Conservation (phyloP, 1,139 yeast species). For the Yamadazyma epiphylla region DNA sequence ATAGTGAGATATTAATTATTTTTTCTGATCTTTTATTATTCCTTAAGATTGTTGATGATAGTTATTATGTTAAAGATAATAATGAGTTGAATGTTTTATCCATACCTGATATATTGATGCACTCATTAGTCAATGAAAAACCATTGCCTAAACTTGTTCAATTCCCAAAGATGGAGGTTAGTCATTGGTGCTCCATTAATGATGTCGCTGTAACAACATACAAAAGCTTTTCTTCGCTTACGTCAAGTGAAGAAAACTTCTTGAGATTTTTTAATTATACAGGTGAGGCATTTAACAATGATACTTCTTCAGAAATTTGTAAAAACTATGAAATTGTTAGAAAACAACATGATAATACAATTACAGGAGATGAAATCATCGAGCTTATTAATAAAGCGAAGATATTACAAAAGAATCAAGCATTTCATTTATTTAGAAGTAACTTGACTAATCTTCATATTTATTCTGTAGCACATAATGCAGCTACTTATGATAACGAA, state of each 20-base stretch:
- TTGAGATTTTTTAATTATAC: conserved; percentile 26
- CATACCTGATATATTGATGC: conserved; percentile 80
- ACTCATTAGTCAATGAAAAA: conserved; percentile 80
- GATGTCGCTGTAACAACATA: conserved; percentile 48
- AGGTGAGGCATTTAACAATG: conserved; percentile 21
- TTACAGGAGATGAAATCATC: conserved; percentile 41
- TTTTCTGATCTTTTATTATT: conserved; percentile 79
- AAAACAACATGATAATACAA: conserved; percentile 6
- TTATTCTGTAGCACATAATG: conserved; percentile 80
- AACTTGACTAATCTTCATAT: conserved; percentile 35
- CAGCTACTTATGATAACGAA: conserved; percentile 56
- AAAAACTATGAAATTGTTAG: conserved; percentile 23
- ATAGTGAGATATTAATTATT: conserved; percentile 58
- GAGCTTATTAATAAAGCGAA: conserved; percentile 73
- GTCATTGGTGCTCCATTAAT: conserved; percentile 64
- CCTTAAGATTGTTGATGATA: conserved; percentile 46
- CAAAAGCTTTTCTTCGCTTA: conserved; percentile 19
- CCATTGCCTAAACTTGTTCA: conserved; percentile 54
- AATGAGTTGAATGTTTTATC: conserved; percentile 36
- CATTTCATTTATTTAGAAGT: conserved; percentile 75
- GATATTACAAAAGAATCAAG: conserved; percentile 72
- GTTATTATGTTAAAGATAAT: conserved; percentile 23
- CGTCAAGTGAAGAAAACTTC: conserved; percentile 16
- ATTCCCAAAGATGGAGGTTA: conserved; percentile 67
- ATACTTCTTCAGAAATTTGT: conserved; percentile 9